These are phyloP conservation scores for Linum tenue DNA, from an alignment of 345 rosid species.

Conservation along the genomic window DNA sequence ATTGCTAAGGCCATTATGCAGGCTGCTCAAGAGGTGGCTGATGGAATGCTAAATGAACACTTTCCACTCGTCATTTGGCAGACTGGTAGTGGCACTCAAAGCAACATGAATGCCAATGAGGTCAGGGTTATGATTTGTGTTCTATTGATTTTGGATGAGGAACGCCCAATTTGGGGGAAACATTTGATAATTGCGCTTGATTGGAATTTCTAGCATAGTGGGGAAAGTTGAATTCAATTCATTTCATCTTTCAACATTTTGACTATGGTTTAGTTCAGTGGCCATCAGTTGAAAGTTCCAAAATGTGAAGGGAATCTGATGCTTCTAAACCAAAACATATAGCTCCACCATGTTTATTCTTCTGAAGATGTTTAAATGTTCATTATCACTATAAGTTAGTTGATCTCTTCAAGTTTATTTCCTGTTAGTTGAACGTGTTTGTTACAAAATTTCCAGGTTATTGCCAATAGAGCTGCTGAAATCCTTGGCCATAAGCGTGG, in stretches of 20 bases:
- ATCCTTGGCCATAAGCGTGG: constrained; percentile 88
- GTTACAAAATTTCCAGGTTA: constrained; percentile 42
- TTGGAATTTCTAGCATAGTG: no score
- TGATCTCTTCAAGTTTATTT: not conserved
- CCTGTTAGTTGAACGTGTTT: not conserved
- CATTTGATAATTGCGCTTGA: no score
- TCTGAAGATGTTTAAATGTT: no score
- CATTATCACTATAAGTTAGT: not conserved
- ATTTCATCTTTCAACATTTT: no score
- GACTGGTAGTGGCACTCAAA: constrained; percentile 99
- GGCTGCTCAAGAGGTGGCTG: constrained; percentile 92
- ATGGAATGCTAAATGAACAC: constrained; percentile 76
- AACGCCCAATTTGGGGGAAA: not conserved
- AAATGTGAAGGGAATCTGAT: no score
- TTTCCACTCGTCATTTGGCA: constrained; percentile 96
- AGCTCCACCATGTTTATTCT: no score
- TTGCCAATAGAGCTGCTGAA: constrained; percentile 96
- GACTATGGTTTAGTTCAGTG: no score
- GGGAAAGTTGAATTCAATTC: no score
- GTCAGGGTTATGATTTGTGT: constrained; percentile 20
- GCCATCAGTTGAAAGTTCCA: no score
- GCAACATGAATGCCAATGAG: constrained; percentile 99
- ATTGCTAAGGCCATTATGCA: constrained; percentile 84
- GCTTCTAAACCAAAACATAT: no score
- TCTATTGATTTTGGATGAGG: not conserved